Evolutionary conservation across 768 basidiomycete genomes (phyloP).

Genomic region (Pholiota conissans): DNA sequence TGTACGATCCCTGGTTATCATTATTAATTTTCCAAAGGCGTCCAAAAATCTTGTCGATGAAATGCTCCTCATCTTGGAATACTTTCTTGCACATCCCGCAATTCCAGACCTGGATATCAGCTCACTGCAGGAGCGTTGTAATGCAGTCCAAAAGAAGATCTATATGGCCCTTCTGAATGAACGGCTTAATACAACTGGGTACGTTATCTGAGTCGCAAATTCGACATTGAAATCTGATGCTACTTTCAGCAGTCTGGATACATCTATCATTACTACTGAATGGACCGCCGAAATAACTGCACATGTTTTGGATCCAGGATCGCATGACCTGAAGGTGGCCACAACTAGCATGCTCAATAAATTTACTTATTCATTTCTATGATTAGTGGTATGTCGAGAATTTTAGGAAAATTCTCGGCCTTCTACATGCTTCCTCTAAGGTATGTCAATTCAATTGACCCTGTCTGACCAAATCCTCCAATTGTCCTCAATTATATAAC

Average conservation of each 20-base stretch:
- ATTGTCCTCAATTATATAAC: background rate
- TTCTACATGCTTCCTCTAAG: background rate
- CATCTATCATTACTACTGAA: background rate
- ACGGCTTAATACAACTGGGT: background rate
- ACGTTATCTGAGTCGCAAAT: background rate
- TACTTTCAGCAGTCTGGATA: background rate
- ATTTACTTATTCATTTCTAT: background rate
- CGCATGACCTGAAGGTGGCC: background rate
- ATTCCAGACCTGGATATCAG: background rate
- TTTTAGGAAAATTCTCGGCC: conserved; percentile 3
- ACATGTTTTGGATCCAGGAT: background rate
- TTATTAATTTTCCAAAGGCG: background rate
- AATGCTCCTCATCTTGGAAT: background rate
- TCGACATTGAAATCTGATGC: background rate
- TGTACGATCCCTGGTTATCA: background rate
- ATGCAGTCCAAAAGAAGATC: background rate
- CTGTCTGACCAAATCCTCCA: background rate
- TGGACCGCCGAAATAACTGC: background rate
- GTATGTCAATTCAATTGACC: background rate
- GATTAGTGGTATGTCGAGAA: conserved; percentile 1
- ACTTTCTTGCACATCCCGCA: background rate
- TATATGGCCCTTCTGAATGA: background rate
- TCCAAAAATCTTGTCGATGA: background rate
- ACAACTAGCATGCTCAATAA: no score
- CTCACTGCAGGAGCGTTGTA: background rate